Evolutionary conservation across 75 land plant genomes (phyloP), one percentile per base, ranked within the genome.

Genomic region (Cunninghamia lanceolata): DNA sequence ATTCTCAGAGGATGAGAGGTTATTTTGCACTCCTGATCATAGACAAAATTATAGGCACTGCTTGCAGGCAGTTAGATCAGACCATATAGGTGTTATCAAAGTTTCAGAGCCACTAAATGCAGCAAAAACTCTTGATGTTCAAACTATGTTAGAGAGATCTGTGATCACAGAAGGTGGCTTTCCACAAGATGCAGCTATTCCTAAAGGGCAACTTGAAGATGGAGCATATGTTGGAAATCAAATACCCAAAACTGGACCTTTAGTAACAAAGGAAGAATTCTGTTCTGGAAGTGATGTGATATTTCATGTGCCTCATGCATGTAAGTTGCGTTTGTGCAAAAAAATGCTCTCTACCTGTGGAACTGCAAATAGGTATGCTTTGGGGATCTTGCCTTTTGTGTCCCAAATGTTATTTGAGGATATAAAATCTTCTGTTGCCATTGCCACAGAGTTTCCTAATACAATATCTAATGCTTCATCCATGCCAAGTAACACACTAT

Each of bases 1-100:
- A 43, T 80, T 80, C 10, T 80, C 82, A 80, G 47, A 80, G 82
- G 82, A 80, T 28, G 82, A 80, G 82, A 80, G 32, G 14, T 28
- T 45, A n/a, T 80, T 80, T 13, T 80, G 34, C 17, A 11, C 28
- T 79, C 82, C 50, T n/a, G 52, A n/a, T n/a, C 47, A 9, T 45
- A 80, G 46, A 45, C 82, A 39, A 25, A 80, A 43, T 45, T 45
- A 80, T 80, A 50, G 47, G 32, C 25, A 38, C 39, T 77, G 80
- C 43, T 77, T 77, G 21, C 82, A 42, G 47, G 14, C 46, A 25
- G 30, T 25, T 28, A 45, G 82, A 45, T 40, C 82, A 80, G 50
- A 80, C 32, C 3, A 11, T 80, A 15, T 80, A 4, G 3, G 40
- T 40, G 50, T 45, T 80, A 9, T 45, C 3, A 80, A 45, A 80